Evolutionary conservation across 768 basidiomycete genomes (phyloP).

Genomic region (Podaxis sp.): DNA sequence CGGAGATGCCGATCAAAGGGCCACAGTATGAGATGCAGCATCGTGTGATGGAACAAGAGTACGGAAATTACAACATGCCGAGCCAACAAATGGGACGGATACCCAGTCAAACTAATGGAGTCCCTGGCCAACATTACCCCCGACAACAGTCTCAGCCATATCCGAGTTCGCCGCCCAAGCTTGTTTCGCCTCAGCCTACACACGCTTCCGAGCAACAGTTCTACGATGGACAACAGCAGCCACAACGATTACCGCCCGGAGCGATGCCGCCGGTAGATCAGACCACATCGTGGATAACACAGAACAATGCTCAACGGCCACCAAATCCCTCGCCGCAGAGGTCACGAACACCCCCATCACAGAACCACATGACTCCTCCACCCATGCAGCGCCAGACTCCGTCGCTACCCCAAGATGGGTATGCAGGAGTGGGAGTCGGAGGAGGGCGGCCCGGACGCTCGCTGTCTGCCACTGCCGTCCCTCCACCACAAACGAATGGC

Average conservation of each 20-base stretch:
- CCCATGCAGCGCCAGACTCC: conserved; percentile 21
- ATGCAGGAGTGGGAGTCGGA: conserved; percentile 20
- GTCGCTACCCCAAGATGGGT: conserved; percentile 25
- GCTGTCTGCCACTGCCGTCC: conserved; percentile 58
- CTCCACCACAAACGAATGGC: conserved; percentile 39
- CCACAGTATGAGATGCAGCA: conserved; percentile 96
- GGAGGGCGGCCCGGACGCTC: conserved; percentile 56
- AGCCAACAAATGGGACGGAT: conserved; percentile 23
- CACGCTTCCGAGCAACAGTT: conserved; percentile 32
- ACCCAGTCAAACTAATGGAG: conserved; percentile 12
- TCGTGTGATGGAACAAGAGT: conserved; percentile 89
- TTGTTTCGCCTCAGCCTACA: conserved; percentile 24
- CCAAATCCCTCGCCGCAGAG: conserved; percentile 22
- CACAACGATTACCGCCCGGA: conserved; percentile 47
- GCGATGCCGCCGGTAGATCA: conserved; percentile 55
- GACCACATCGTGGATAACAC: conserved; percentile 22
- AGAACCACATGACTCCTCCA: conserved; percentile 13
- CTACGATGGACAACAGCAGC: conserved; percentile 32
- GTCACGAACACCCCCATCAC: conserved; percentile 53
- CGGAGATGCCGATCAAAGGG: conserved; percentile 83
- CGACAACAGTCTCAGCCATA: conserved; percentile 22
- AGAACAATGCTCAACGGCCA: conserved; percentile 18
- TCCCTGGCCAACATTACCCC: conserved; percentile 24
- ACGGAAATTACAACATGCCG: conserved; percentile 41
- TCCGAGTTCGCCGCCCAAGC: conserved; percentile 16